Evolutionary conservation across 2,329 filamentous ascomycete species (phyloP), one percentile per base, ranked within the genome.

Genomic region (Hymenoscyphus scutula): DNA sequence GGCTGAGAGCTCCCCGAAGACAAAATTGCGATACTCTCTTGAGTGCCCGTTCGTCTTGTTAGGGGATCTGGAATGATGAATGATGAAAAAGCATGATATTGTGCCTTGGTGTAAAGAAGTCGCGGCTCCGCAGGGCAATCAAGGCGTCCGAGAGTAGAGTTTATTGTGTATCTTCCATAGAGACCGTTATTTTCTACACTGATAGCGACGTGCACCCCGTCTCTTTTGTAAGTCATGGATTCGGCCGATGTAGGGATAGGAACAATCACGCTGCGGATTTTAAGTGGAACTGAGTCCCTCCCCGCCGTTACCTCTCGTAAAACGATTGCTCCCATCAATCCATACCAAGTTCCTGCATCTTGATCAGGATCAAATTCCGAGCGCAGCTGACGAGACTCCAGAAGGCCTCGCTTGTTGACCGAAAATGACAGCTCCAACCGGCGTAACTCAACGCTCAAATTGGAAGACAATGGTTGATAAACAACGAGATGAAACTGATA

Each of bases 1-100:
- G 71, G 71, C 34, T 73, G 70, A 37, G 79, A 81, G 1, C 74
- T 72, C 0, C 80, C 83, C 0, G 84, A 83, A 2, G 72, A 68
- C 0, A 89, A 73, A 30, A 77, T 79, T 1, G 77, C 72, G 0
- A 86, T 63, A 0, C 84, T 81, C 71, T 89, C 85, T 68, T 90
- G 87, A 0, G 79, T 81, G 0, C 88, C 88, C 0, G 85, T 89
- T 0, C 80, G 77, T 0, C 78, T 75, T 0, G 86, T 89, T 0
- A 90, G 76, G 0, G 77, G 73, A 68, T 90, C 88, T 0, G 83
- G 80, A 0, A 89, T 38, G 0, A 80, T 68, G 34, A 81, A 84
- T 0, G 86, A 87, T 0, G 87, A 90, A 4, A 80, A 73, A 0
- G 86, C 87, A 68, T 90, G 87, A 0, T 86, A 71, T 3, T 80